Evolutionary conservation across 164 flowering plant species (phyloP).

Genomic region (Annona cherimola): DNA sequence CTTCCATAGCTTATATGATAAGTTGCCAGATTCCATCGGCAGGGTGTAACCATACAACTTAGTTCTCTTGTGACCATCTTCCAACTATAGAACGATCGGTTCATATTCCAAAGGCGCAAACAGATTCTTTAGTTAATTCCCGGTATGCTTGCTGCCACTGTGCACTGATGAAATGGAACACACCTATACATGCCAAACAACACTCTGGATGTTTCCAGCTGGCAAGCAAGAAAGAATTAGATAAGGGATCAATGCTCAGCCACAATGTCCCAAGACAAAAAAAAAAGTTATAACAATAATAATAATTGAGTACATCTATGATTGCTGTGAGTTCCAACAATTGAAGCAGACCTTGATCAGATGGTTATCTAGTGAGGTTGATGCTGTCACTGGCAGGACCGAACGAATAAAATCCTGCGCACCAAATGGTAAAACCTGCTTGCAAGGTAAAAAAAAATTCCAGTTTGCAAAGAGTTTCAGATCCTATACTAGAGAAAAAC

Average conservation of each 20-base stretch:
- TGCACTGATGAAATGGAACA: not conserved
- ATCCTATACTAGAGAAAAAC: too few species aligned
- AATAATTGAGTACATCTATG: not conserved
- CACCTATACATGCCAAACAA: not conserved
- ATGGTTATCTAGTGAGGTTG: not conserved
- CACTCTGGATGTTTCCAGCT: not conserved
- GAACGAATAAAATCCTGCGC: not conserved
- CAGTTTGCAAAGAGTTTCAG: not conserved
- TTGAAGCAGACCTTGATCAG: not conserved
- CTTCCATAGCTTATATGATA: too few species aligned
- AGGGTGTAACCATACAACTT: not conserved
- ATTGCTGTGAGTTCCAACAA: not conserved
- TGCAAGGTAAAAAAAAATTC: not conserved
- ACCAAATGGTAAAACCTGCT: not conserved
- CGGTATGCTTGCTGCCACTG: not conserved
- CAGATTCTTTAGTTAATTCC: not conserved
- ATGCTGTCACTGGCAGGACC: not conserved
- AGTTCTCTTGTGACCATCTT: not conserved
- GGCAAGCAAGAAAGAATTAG: not conserved
- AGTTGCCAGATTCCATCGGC: not conserved
- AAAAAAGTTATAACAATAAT: too few species aligned
- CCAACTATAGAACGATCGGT: not conserved
- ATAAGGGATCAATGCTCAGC: not conserved
- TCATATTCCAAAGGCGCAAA: not conserved
- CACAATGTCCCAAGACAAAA: too few species aligned